Conservation (phyloP, 2,329 filamentous ascomycete genomes). For the Trichoderma arundinaceum region DNA sequence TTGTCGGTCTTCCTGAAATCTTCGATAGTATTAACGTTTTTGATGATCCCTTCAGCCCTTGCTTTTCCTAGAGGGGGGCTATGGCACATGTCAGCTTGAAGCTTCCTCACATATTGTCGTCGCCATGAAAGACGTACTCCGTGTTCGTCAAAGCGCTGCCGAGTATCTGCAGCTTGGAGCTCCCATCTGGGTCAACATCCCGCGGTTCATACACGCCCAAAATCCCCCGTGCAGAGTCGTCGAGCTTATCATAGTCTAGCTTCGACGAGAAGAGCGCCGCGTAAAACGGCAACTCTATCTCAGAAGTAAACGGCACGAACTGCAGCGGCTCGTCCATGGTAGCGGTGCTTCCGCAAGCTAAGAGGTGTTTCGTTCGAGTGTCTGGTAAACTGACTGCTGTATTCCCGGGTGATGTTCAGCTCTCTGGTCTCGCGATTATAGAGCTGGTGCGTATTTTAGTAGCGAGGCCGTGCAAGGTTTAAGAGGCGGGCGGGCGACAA, state of each 20-base stretch:
- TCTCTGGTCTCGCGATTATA: not conserved
- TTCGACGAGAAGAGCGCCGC: slow-evolving; percentile 89
- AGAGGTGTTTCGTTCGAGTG: slow-evolving; percentile 2
- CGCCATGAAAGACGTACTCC: slow-evolving; percentile 63
- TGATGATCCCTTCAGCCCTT: slow-evolving; percentile 90
- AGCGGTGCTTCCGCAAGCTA: slow-evolving; percentile 14
- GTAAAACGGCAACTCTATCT: slow-evolving; percentile 96
- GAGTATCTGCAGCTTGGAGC: slow-evolving; percentile 87
- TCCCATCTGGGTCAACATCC: slow-evolving; percentile 72
- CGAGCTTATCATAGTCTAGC: slow-evolving; percentile 95
- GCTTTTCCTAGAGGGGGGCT: slow-evolving; percentile 74
- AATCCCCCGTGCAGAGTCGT: slow-evolving; percentile 86
- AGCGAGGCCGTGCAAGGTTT: not conserved
- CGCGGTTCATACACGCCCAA: slow-evolving; percentile 89
- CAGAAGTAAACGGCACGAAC: slow-evolving; percentile 89
- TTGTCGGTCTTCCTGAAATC: slow-evolving; percentile 89
- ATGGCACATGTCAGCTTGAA: slow-evolving; percentile 40
- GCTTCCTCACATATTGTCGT: slow-evolving; percentile 34
- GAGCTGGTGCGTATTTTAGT: not conserved
- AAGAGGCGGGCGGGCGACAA: slow-evolving; percentile 15
- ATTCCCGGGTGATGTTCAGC: not conserved
- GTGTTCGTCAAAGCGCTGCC: slow-evolving; percentile 83
- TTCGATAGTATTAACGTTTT: slow-evolving; percentile 94
- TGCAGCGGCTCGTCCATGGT: slow-evolving; percentile 61
- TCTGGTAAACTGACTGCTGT: too few species aligned